These are phyloP conservation scores for Termitomyces heimii DNA, from an alignment of 768 basidiomycete species.

Conservation along the genomic window DNA sequence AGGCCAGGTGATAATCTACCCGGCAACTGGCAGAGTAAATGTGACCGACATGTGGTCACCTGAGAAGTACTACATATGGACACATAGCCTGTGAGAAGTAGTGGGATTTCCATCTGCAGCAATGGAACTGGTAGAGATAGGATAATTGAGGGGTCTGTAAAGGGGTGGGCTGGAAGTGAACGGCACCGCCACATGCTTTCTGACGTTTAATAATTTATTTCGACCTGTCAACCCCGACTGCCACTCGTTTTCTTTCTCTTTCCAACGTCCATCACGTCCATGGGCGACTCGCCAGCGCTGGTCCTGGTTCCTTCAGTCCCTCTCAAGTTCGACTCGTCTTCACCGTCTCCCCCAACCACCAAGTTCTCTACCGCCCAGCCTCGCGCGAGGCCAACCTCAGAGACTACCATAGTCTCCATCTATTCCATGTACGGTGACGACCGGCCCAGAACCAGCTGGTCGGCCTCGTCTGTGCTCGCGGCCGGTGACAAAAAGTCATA, in stretches of 20 bases:
- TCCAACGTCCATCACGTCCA: conserved; percentile 7
- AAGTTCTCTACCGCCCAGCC: conserved; percentile 23
- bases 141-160: not conserved
- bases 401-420: conserved; percentile 75
- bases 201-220: not conserved
- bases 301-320: conserved; percentile 30
- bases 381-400: conserved; percentile 55
- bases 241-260: conserved; percentile 6
- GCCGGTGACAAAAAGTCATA: conserved; percentile 28
- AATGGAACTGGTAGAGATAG: not conserved
- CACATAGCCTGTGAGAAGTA: not conserved
- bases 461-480: conserved; percentile 14
- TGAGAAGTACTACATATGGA: not conserved
- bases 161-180: not conserved
- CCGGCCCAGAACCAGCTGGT: conserved; percentile 38
- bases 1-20: not conserved
- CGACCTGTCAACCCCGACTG: not conserved
- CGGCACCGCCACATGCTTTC: not conserved
- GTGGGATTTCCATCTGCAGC: not conserved
- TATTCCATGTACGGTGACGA: conserved; percentile 85
- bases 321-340: conserved; percentile 22
- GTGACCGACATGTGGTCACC: not conserved
- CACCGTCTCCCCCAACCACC: conserved; percentile 12
- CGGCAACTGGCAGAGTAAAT: not conserved
- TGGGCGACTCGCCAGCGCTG: conserved; percentile 36